phyloP scores from a whole-genome alignment of 1,139 yeast species.

The Komagataea norvegica region DNA sequence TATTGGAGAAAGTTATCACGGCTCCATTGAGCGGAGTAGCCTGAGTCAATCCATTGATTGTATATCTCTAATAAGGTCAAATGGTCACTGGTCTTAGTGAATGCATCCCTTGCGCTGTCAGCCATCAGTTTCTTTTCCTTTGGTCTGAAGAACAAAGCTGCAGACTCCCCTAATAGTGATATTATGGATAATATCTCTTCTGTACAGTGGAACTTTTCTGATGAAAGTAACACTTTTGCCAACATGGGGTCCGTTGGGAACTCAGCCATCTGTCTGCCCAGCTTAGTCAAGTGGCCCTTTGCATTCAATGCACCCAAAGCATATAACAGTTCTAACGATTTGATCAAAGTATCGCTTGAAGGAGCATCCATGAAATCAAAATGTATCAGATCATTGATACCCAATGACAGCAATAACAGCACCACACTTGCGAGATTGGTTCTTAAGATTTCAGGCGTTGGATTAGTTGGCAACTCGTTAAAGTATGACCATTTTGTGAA shows the following conservation, averaged over 20 bases:
- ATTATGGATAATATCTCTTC: slow-evolving; percentile 66
- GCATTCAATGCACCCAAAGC: slow-evolving; percentile 84
- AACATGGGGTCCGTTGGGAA: slow-evolving; percentile 91
- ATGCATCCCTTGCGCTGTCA: slow-evolving; percentile 54
- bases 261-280: slow-evolving; percentile 85
- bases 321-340: slow-evolving; percentile 74
- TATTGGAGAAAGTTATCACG: slow-evolving; percentile 77
- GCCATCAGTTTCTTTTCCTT: slow-evolving; percentile 66
- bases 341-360: slow-evolving; percentile 61
- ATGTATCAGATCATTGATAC: slow-evolving; percentile 72
- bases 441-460: slow-evolving; percentile 85
- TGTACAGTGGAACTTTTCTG: slow-evolving; percentile 55
- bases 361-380: slow-evolving; percentile 92
- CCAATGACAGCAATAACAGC: slow-evolving; percentile 68
- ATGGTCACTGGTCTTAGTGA: slow-evolving; percentile 67
- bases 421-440: slow-evolving; percentile 77
- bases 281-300: slow-evolving; percentile 69
- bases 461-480: slow-evolving; percentile 70
- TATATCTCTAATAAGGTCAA: slow-evolving; percentile 68
- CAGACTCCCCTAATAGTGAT: slow-evolving; percentile 80
- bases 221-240: slow-evolving; percentile 66
- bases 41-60: slow-evolving; percentile 69
- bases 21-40: slow-evolving; percentile 79
- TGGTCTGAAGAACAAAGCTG: slow-evolving; percentile 67
- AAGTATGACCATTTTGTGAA: slow-evolving; percentile 84